phyloP scores from a whole-genome alignment of 768 basidiomycete species.

The Leccinum rimulosum region DNA sequence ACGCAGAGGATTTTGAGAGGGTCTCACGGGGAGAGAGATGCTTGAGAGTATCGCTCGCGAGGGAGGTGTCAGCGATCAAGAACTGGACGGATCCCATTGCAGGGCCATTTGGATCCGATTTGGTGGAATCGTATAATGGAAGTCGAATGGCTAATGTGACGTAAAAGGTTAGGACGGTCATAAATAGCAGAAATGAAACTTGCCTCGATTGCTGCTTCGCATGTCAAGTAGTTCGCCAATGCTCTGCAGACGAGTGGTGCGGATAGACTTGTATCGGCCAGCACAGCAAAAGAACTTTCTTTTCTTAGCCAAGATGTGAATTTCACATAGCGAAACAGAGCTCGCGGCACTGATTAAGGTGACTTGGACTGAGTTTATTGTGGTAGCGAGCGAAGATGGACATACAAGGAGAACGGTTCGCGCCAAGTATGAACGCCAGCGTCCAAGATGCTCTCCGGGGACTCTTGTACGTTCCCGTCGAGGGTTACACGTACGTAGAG shows the following conservation, averaged over 20 bases:
- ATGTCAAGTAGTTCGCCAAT: conserved; percentile 26
- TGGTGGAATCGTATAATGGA: conserved; percentile 34
- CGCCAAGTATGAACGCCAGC: conserved; percentile 28
- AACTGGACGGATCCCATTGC: conserved; percentile 29
- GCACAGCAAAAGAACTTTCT: conserved; percentile 29
- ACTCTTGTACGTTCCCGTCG: conserved; percentile 29
- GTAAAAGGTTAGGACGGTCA: conserved; percentile 29
- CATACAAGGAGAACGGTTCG: conserved; percentile 31
- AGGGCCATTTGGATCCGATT: conserved; percentile 27
- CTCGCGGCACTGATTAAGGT: conserved; percentile 12
- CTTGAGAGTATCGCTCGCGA: conserved; percentile 13
- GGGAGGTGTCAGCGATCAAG: conserved; percentile 20
- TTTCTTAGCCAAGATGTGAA: conserved; percentile 27
- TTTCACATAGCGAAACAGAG: conserved; percentile 27
- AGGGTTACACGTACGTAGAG: conserved; percentile 27
- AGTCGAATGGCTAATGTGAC: conserved; percentile 28
- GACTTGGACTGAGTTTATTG: background rate
- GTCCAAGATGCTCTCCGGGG: conserved; percentile 26
- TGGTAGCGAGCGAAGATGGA: background rate
- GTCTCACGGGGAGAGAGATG: conserved; percentile 17
- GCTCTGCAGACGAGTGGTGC: conserved; percentile 28
- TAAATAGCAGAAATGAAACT: conserved; percentile 31
- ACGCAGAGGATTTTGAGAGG: conserved; percentile 13
- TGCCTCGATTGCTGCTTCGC: conserved; percentile 26
- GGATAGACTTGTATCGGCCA: conserved; percentile 26